Evolutionary conservation across 208 protist species (phyloP).

Genomic region (Porcisia deanei): DNA sequence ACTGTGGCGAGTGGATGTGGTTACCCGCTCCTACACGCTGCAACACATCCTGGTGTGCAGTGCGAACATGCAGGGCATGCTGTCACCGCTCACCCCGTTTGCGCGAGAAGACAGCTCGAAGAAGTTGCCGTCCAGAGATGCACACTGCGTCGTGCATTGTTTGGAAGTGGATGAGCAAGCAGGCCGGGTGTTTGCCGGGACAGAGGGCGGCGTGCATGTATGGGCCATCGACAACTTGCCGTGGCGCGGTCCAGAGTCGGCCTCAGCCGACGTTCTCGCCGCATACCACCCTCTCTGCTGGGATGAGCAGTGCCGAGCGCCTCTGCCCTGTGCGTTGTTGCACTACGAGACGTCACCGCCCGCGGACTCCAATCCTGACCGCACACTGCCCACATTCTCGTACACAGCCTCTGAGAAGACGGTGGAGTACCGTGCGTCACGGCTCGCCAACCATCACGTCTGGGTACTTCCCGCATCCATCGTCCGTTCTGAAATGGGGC

Average conservation of each 20-base stretch:
- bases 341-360: not conserved
- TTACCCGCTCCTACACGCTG: slow-evolving; percentile 35
- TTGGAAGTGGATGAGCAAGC: slow-evolving; percentile 57
- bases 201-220: slow-evolving; percentile 63
- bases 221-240: slow-evolving; percentile 58
- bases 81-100: slow-evolving; percentile 48
- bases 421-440: slow-evolving; percentile 43
- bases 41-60: slow-evolving; percentile 63
- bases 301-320: slow-evolving; percentile 32
- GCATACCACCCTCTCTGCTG: slow-evolving; percentile 55
- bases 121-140: slow-evolving; percentile 20
- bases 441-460: slow-evolving; percentile 66
- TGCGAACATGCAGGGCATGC: slow-evolving; percentile 22
- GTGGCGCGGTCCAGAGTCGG: slow-evolving; percentile 40
- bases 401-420: not conserved
- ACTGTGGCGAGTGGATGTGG: slow-evolving; percentile 74
- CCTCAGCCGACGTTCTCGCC: not conserved
- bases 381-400: not conserved
- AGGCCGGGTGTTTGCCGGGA: slow-evolving; percentile 50
- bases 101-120: slow-evolving; percentile 38
- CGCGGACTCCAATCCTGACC: not conserved
- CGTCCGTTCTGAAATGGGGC: slow-evolving; percentile 35
- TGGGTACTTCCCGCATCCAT: slow-evolving; percentile 40
- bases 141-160: slow-evolving; percentile 49
- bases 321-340: slow-evolving; percentile 31